Evolutionary conservation across 805 yeast genomes (phyloP).

Genomic region (Nakazawaea peltata): DNA sequence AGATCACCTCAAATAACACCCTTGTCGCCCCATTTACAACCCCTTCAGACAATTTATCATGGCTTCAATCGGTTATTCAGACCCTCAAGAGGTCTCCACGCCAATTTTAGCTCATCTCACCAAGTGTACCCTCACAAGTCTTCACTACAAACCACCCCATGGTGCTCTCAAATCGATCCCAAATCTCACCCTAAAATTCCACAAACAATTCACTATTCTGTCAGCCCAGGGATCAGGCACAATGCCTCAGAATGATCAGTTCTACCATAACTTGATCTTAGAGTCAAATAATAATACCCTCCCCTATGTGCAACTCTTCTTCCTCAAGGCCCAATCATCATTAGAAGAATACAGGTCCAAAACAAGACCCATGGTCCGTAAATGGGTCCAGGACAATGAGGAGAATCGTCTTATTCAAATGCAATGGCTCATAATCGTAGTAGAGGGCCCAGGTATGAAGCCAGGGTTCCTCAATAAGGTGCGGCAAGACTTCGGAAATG

Average conservation of each 20-base stretch:
- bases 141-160: slow-evolving; percentile 52
- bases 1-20: too few species aligned
- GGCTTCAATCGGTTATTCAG: too few species aligned
- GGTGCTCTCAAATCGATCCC: slow-evolving; percentile 58
- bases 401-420: slow-evolving; percentile 34
- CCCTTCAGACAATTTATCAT: too few species aligned
- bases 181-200: too few species aligned
- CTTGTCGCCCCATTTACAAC: too few species aligned
- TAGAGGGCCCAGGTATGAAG: slow-evolving; percentile 22
- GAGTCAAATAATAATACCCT: slow-evolving; percentile 14
- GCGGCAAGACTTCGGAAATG: slow-evolving; percentile 20
- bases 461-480: slow-evolving; percentile 18
- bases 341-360: slow-evolving; percentile 71
- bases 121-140: too few species aligned
- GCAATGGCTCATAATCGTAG: slow-evolving; percentile 56
- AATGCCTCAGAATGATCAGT: slow-evolving; percentile 10
- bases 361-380: slow-evolving; percentile 73
- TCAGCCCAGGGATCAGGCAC: not conserved
- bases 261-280: slow-evolving; percentile 8
- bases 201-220: not conserved
- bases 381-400: slow-evolving; percentile 56
- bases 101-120: too few species aligned
- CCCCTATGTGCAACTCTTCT: slow-evolving; percentile 59
- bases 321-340: slow-evolving; percentile 51
- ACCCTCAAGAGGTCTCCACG: too few species aligned